Conservation (phyloP, 1,139 yeast genomes). For the Geotrichum phurueaensis region DNA sequence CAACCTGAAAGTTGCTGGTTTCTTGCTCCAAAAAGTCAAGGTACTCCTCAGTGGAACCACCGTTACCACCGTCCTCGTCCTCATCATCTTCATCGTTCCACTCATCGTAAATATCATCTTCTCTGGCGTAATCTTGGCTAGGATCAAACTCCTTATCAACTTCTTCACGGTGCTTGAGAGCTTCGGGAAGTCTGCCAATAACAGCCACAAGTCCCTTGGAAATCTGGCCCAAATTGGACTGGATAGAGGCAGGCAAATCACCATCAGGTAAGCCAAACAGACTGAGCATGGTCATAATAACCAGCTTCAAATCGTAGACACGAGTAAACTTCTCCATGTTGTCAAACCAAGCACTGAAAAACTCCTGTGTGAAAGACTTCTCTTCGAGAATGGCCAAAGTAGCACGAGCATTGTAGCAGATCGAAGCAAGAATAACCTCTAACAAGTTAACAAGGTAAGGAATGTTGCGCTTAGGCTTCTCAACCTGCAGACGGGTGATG, state of each 20-base stretch:
- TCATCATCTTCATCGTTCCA: constrained; percentile 26
- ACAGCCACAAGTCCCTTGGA: constrained; percentile 47
- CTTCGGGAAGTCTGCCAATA: constrained; percentile 60
- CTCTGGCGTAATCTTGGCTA: constrained; percentile 25
- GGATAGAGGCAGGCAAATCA: constrained; percentile 35
- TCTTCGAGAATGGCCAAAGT: constrained; percentile 53
- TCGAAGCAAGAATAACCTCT: constrained; percentile 61
- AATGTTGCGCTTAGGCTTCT: constrained; percentile 31
- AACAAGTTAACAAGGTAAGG: constrained; percentile 52
- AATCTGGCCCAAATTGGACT: constrained; percentile 36
- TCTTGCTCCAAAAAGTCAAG: constrained; percentile 28
- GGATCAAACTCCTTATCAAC: constrained; percentile 50
- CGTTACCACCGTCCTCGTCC: constrained; percentile 5
- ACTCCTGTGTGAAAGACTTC: constrained; percentile 41
- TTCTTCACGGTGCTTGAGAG: constrained; percentile 59
- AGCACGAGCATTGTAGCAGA: constrained; percentile 55
- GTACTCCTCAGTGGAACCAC: constrained; percentile 30
- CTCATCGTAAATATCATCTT: constrained; percentile 18
- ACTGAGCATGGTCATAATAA: constrained; percentile 59
- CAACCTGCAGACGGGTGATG: constrained; percentile 28
- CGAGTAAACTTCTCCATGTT: constrained; percentile 53
- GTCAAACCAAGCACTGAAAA: constrained; percentile 67
- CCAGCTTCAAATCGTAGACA: constrained; percentile 76
- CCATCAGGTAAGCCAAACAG: constrained; percentile 39
- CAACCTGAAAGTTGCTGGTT: not conserved